Percentiles rank a stretch among this genome's conserved stretches.
These are phyloP conservation scores for Lactarius pseudohatsudake DNA, from an alignment of 768 basidiomycete species.

Conservation along the genomic window DNA sequence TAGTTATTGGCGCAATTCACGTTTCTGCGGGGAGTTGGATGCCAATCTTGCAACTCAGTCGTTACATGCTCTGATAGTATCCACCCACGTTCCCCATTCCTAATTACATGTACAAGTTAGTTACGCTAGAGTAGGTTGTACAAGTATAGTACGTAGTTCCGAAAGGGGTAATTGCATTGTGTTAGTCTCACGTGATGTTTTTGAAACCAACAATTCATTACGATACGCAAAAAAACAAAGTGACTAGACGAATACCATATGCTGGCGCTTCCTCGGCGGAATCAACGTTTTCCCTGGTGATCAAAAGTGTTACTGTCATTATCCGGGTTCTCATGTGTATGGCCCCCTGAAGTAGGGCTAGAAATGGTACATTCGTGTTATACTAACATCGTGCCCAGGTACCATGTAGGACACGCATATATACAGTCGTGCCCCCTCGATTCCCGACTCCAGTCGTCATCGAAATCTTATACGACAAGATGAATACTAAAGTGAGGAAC, in stretches of 20 bases:
- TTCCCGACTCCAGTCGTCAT: not conserved
- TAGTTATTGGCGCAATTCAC: conserved; percentile 16
- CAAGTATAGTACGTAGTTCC: too few relatives aligned
- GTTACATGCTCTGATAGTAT: not conserved
- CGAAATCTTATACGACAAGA: not conserved
- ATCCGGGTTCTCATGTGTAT: too few relatives aligned
- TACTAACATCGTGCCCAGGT: conserved; percentile 8
- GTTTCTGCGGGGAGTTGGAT: conserved; percentile 18
- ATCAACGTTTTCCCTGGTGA: too few relatives aligned
- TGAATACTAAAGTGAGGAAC: not conserved
- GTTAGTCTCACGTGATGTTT: too few relatives aligned
- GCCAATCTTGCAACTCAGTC: conserved; percentile 20
- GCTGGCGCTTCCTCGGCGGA: too few relatives aligned
- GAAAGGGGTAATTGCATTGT: not conserved
- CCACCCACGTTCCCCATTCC: too few relatives aligned
- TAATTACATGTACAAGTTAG: not conserved
- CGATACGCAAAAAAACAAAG: too few relatives aligned
- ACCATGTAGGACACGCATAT: not conserved
- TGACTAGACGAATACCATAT: too few relatives aligned
- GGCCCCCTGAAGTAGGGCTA: not conserved
- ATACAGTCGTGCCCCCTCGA: not conserved
- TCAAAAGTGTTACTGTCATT: too few relatives aligned
- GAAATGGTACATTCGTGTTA: not conserved
- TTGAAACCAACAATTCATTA: too few relatives aligned
- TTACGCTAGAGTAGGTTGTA: not conserved